phyloP scores from a whole-genome alignment of 2,329 filamentous ascomycete species.

The Penicillium sumatraense region DNA sequence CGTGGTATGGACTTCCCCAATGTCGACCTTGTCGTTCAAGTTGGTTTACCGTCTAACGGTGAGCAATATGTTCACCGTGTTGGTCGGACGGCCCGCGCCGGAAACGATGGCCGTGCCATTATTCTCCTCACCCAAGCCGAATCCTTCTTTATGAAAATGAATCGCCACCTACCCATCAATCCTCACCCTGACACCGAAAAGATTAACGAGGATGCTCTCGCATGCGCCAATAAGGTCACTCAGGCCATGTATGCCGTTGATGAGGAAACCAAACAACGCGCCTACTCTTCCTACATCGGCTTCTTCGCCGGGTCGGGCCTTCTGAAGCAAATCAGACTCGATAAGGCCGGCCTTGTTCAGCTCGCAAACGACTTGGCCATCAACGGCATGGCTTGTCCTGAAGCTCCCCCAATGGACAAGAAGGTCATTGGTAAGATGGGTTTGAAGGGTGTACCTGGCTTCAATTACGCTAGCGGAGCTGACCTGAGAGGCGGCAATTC shows the following conservation, averaged over 20 bases:
- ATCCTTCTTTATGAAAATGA: conserved; percentile 55
- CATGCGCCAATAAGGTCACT: conserved; percentile 35
- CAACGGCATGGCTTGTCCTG: conserved; percentile 42
- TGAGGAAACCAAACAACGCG: conserved; percentile 39
- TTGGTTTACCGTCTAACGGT: conserved; percentile 55
- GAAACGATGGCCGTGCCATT: conserved; percentile 57
- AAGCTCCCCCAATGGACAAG: conserved; percentile 43
- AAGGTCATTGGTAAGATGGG: conserved; percentile 46
- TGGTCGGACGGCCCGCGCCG: conserved; percentile 69
- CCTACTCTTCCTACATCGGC: conserved; percentile 43
- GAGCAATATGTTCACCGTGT: conserved; percentile 55
- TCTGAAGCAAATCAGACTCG: conserved; percentile 36
- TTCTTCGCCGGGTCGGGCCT: conserved; percentile 41
- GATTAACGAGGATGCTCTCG: conserved; percentile 41
- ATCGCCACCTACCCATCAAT: conserved; percentile 56
- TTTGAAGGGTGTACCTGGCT: conserved; percentile 42
- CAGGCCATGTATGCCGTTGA: conserved; percentile 35
- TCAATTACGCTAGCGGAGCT: conserved; percentile 33
- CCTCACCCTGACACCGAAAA: conserved; percentile 50
- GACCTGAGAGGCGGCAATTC: conserved; percentile 12
- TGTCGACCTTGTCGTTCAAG: conserved; percentile 53
- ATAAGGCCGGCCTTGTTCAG: conserved; percentile 38
- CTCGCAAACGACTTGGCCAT: conserved; percentile 44
- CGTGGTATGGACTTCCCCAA: conserved; percentile 58
- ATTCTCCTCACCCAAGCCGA: conserved; percentile 59